Conservation (phyloP, 2,329 filamentous ascomycete species). For the Aspergillus sp. region DNA sequence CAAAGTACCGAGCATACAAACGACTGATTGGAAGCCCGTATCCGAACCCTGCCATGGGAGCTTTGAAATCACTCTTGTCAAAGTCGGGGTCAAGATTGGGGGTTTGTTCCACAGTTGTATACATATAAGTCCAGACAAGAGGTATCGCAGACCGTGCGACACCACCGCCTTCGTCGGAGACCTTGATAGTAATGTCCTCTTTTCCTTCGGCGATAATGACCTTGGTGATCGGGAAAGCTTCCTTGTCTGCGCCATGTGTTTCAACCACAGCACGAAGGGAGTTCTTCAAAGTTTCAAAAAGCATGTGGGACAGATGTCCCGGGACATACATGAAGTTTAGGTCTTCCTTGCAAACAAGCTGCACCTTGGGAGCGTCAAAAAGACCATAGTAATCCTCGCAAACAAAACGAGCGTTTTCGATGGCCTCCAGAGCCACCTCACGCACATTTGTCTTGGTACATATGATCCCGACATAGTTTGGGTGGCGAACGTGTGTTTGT, state of each 20-base stretch:
- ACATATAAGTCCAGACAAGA: conserved; percentile 99
- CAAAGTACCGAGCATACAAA: conserved; percentile 95
- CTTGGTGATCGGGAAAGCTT: conserved; percentile 94
- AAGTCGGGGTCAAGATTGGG: conserved; percentile 95
- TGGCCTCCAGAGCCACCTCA: conserved; percentile 93
- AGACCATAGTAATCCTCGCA: conserved; percentile 98
- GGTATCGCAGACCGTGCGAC: conserved; percentile 92
- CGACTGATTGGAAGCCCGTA: conserved; percentile 93
- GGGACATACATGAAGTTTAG: conserved; percentile 99
- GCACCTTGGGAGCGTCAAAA: conserved; percentile 94
- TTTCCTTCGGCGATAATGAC: conserved; percentile 97
- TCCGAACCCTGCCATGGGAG: conserved; percentile 98
- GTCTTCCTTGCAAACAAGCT: conserved; percentile 91
- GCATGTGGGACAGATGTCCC: conserved; percentile 98
- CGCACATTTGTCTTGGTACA: conserved; percentile 97
- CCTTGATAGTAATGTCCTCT: conserved; percentile 98
- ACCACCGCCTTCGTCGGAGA: conserved; percentile 93
- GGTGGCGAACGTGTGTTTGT: conserved; percentile 83
- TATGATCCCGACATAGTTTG: conserved; percentile 96
- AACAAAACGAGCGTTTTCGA: conserved; percentile 98
- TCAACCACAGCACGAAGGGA: conserved; percentile 95
- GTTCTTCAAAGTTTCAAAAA: conserved; percentile 99
- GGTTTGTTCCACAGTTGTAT: conserved; percentile 95
- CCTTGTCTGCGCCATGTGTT: conserved; percentile 89
- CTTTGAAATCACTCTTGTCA: conserved; percentile 98